Evolutionary conservation across 495 filamentous ascomycete species (phyloP), one percentile per base, ranked within the genome.

Genomic region (Hapsidospora chrysogenum): DNA sequence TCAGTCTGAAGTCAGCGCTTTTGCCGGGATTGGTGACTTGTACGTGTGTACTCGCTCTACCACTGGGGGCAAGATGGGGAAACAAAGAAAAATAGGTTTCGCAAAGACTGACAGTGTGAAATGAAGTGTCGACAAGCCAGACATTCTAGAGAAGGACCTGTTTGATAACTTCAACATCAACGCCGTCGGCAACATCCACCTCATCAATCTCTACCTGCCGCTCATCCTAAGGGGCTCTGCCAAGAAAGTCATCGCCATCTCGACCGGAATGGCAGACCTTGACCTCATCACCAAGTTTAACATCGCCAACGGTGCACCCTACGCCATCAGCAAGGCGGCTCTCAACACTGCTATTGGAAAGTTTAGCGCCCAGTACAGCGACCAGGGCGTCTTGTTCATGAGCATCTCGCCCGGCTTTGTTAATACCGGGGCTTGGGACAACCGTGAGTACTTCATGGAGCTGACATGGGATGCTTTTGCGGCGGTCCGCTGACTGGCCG

Each of bases 171-270:
- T 72, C 41, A 30, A 61, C 4, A 46, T 50, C 36, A 74, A 72
- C 39, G 52, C 64, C 19, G 21, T 67, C 29, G 67, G 52, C 15
- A 56, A 63, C 34, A 51, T 68, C 40, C 53, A 64, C 37, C 42
- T 60, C 8, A 54, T 64, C 44, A 65, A 68, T 45, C 35, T 56
- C n/a, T 74, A 69, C 49, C 20, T 69, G 2, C 66, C 70, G 4
- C 54, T 74, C 0, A 53, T 75, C 40, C 45, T 50, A 2, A 51
- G 54, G n/a, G 65, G 68, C 18, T 43, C 47, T 9, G 42, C 17
- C 17, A 75, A 73, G 47, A 77, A 77, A 39, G 56, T 73, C 34
- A 57, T 76, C 35, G 35, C 59, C 17, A 61, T 76, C 18, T 64
- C 66, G 8, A 58, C 44, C 9, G 71, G 65, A 18, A 17, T 51